These are phyloP conservation scores for barley (Hordeum vulgare) DNA, from an alignment of 176 grass and related monocot species.

Conservation along the genomic window MorexV3_pseudomolecules_assembly NC_058524.1:184671560-184672059, in stretches of 20 bases:
- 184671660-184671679: neutral
- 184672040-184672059: neutral
- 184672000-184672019: neutral
- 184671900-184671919: neutral
- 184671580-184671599: neutral
- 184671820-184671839: neutral
- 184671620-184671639: neutral
- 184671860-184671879: neutral
- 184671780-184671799: neutral
- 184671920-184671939: neutral
- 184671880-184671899: neutral
- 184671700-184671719: neutral
- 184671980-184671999: neutral
- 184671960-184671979: neutral
- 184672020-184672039: neutral
- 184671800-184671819: neutral
- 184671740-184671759: neutral
- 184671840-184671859: neutral
- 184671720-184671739: neutral
- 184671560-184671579: neutral
- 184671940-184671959: neutral
- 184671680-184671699: neutral
- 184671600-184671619: neutral
- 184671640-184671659: neutral
- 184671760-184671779: neutral